Conservation (phyloP, 2,329 filamentous ascomycete species). For the Bipolaris gigantea region DNA sequence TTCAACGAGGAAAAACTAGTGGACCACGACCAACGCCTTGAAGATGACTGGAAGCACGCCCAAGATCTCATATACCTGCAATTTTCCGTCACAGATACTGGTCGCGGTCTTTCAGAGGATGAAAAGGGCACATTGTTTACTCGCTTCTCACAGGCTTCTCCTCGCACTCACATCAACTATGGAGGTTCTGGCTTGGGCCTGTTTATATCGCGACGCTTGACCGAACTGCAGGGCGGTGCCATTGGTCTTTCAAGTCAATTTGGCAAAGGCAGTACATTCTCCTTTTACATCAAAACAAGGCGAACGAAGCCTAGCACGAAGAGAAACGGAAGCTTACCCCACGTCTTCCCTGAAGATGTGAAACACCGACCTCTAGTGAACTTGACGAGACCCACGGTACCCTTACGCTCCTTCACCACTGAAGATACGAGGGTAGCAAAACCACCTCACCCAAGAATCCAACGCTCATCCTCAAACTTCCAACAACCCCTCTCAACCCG, state of each 20-base stretch:
- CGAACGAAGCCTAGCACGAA: constrained; percentile 10
- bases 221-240: constrained; percentile 38
- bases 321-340: constrained; percentile 23
- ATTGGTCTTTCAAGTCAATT: constrained; percentile 32
- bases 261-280: constrained; percentile 35
- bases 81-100: constrained; percentile 45
- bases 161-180: constrained; percentile 43
- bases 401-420: constrained; percentile 1
- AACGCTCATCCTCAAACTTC: neutral
- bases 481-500: neutral
- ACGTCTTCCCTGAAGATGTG: constrained; percentile 26
- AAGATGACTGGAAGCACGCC: constrained; percentile 41
- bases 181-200: constrained; percentile 44
- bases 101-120: constrained; percentile 44
- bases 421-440: neutral
- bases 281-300: constrained; percentile 38
- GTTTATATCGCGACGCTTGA: constrained; percentile 38
- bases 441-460: neutral
- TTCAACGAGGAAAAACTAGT: constrained; percentile 32
- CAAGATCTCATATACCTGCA: constrained; percentile 36
- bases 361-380: constrained; percentile 18
- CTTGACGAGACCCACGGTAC: constrained; percentile 4
- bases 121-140: constrained; percentile 40
- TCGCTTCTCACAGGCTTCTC: constrained; percentile 38
- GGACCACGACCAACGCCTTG: constrained; percentile 22